Conservation (phyloP, 2,329 filamentous ascomycete genomes). For the Thielaviopsis populi region DNA sequence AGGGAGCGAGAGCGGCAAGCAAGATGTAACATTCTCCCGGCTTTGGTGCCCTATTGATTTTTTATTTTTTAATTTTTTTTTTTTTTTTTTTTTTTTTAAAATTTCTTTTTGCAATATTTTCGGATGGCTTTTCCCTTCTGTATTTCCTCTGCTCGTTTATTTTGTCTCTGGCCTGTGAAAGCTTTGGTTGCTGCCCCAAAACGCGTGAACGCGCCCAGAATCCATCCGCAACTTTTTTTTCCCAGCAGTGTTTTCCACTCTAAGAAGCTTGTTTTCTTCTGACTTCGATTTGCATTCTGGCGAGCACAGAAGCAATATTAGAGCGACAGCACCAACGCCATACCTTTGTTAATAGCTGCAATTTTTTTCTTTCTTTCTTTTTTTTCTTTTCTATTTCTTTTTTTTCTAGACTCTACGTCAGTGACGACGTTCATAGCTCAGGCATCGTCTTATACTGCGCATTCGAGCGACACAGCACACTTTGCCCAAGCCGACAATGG, state of each 20-base stretch:
- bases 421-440: neutral
- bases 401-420: neutral
- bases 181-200: slow-evolving; percentile 6
- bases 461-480: neutral
- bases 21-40: too few relatives aligned
- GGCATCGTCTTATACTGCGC: neutral
- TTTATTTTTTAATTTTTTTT: neutral
- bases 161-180: neutral
- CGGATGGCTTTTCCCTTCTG: neutral
- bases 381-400: neutral
- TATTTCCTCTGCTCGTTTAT: neutral
- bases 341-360: neutral
- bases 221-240: slow-evolving; percentile 12
- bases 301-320: neutral
- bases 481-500: slow-evolving; percentile 9
- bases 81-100: neutral
- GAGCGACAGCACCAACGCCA: neutral
- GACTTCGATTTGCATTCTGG: neutral
- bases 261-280: neutral
- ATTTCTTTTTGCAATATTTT: neutral
- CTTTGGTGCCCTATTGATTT: neutral
- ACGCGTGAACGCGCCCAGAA: slow-evolving; percentile 17
- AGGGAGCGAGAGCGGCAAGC: neutral
- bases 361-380: neutral
- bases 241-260: neutral